Evolutionary conservation across 2,329 filamentous ascomycete genomes (phyloP).

Genomic region (Sclerotinia minor): DNA sequence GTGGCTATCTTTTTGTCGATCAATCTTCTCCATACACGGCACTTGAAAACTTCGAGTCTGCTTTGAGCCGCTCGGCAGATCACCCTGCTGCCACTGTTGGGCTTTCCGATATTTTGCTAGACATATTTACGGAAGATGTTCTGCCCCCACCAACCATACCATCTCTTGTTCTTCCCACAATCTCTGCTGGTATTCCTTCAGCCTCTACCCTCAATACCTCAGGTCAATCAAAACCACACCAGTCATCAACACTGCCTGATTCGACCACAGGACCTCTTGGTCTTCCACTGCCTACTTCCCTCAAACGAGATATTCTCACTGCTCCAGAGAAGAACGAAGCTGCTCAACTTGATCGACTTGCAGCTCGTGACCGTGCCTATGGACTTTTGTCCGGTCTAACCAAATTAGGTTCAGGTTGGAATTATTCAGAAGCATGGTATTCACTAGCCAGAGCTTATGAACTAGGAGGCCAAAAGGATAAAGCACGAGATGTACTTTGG

Average conservation of each 20-base stretch:
- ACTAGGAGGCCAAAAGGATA: constrained; percentile 78
- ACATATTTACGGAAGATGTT: constrained; percentile 73
- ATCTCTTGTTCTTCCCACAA: constrained; percentile 37
- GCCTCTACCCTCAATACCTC: constrained; percentile 33
- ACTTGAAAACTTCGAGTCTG: constrained; percentile 76
- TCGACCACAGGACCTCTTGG: constrained; percentile 37
- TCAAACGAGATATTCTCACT: constrained; percentile 10
- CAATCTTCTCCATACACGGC: constrained; percentile 60
- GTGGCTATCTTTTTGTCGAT: constrained; percentile 39
- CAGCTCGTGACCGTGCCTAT: constrained; percentile 85
- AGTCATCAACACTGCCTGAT: constrained; percentile 23
- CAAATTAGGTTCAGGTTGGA: constrained; percentile 85
- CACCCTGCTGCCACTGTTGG: constrained; percentile 80
- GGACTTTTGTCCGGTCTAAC: constrained; percentile 79
- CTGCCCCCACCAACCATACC: constrained; percentile 55
- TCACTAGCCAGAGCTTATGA: constrained; percentile 84
- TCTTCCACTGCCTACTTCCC: constrained; percentile 33
- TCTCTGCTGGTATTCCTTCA: constrained; percentile 33
- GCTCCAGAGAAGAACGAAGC: constrained; percentile 29
- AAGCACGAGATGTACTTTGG: constrained; percentile 91
- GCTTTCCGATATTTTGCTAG: constrained; percentile 80
- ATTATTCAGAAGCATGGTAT: constrained; percentile 91
- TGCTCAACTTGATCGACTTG: constrained; percentile 65
- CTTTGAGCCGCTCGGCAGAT: constrained; percentile 75
- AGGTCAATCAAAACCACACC: constrained; percentile 27